phyloP scores from a whole-genome alignment of 371 early-diverging fungal species.

The Mortierella sp. region DNA sequence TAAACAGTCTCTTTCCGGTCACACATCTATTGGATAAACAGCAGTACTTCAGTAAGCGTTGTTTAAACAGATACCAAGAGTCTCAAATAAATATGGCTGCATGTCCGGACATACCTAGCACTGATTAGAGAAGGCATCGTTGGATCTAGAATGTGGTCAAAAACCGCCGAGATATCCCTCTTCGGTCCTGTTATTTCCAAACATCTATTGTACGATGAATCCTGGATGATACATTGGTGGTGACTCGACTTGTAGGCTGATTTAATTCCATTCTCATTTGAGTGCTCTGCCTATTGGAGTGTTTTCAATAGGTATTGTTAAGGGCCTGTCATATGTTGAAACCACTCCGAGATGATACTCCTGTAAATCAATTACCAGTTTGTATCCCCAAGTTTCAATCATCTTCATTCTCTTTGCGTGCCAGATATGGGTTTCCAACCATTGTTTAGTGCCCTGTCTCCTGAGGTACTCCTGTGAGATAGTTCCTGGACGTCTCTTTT shows the following conservation, averaged over 20 bases:
- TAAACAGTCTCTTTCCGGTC: slow-evolving; percentile 72
- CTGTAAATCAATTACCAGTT: slow-evolving; percentile 61
- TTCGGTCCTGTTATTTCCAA: slow-evolving; percentile 76
- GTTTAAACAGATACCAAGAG: neutral
- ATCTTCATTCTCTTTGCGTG: slow-evolving; percentile 97
- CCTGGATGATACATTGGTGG: slow-evolving; percentile 80
- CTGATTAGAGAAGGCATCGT: slow-evolving; percentile 70
- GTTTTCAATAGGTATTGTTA: neutral
- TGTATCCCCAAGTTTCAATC: slow-evolving; percentile 90
- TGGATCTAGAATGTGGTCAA: slow-evolving; percentile 75
- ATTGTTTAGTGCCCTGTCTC: slow-evolving; percentile 77
- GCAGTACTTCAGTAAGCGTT: slow-evolving; percentile 3
- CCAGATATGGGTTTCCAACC: slow-evolving; percentile 99
- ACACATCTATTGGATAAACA: slow-evolving; percentile 62
- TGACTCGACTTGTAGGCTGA: slow-evolving; percentile 83
- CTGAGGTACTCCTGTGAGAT: slow-evolving; percentile 66
- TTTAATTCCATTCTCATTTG: slow-evolving; percentile 87
- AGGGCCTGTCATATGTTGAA: neutral
- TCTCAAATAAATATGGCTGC: neutral
- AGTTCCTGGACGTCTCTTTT: slow-evolving; percentile 61
- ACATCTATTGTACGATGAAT: slow-evolving; percentile 84
- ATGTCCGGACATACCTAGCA: slow-evolving; percentile 60
- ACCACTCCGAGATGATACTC: no score
- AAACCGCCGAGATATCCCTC: slow-evolving; percentile 59
- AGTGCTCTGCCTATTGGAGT: slow-evolving; percentile 71